Conservation (phyloP, 2,329 filamentous ascomycete species). For the Neopestalotiopsis clavispora region DNA sequence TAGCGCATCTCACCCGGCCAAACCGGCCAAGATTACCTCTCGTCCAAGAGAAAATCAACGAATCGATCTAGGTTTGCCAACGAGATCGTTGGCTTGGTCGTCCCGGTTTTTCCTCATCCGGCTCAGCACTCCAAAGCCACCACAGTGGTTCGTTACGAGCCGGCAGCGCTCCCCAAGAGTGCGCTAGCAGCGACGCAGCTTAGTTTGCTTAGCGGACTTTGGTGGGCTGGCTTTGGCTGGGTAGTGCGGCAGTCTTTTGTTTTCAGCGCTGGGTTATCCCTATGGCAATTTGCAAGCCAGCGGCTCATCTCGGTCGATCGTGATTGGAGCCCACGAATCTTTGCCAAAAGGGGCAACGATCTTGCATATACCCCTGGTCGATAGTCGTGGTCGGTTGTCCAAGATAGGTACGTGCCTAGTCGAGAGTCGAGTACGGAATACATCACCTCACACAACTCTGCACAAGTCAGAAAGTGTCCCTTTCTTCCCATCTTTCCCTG, state of each 20-base stretch:
- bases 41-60: neutral
- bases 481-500: neutral
- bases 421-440: too few relatives aligned
- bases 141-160: neutral
- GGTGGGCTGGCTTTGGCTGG: neutral
- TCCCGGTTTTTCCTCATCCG: neutral
- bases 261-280: slow-evolving; percentile 4
- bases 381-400: slow-evolving; percentile 7
- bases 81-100: neutral
- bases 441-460: neutral
- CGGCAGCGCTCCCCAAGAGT: neutral
- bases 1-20: neutral
- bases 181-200: neutral
- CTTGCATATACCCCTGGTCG: slow-evolving; percentile 4
- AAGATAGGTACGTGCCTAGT: slow-evolving; percentile 4
- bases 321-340: slow-evolving; percentile 7
- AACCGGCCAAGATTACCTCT: neutral
- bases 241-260: too few relatives aligned
- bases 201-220: neutral
- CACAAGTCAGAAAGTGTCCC: neutral
- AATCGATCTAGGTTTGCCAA: neutral
- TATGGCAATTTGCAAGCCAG: slow-evolving; percentile 4
- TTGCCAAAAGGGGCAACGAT: slow-evolving; percentile 15
- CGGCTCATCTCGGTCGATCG: slow-evolving; percentile 13
- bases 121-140: neutral